These are phyloP conservation scores for Xanthoceras sorbifolium DNA, from an alignment of 345 rosid species.

Conservation along the genomic window DNA sequence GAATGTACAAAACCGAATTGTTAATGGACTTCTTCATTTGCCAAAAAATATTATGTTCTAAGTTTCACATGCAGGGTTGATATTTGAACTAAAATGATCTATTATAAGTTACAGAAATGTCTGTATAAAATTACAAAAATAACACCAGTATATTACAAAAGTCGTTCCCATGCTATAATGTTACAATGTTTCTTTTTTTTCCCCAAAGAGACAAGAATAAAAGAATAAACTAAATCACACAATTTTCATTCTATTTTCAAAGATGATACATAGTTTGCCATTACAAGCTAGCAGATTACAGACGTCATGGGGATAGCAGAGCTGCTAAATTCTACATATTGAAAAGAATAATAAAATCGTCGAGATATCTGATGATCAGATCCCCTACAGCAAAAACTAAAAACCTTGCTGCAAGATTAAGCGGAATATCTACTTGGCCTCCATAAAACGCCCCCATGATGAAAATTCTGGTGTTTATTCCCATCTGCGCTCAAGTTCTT, in stretches of 20 bases:
- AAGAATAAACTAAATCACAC: background rate
- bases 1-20: background rate
- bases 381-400: slow-evolving; percentile 21
- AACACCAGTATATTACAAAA: too few relatives aligned
- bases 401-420: slow-evolving; percentile 23
- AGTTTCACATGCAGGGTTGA: too few relatives aligned
- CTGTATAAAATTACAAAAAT: too few relatives aligned
- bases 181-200: background rate
- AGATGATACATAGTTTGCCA: slow-evolving; percentile 1
- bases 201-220: background rate
- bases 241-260: background rate
- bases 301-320: background rate
- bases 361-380: slow-evolving; percentile 1
- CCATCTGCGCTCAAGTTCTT: background rate
- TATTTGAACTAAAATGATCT: too few relatives aligned
- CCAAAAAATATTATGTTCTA: background rate
- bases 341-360: background rate
- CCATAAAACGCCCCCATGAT: background rate
- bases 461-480: background rate
- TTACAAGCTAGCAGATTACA: background rate
- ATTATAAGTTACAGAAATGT: too few relatives aligned
- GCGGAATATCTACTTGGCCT: background rate
- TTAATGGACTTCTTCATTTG: background rate
- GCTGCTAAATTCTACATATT: background rate
- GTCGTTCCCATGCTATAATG: background rate